A percentile compares a stretch with the other conserved stretches of the same genome.
Conservation (phyloP, 2,329 filamentous ascomycete genomes). For the Ceratocystis harringtonii region DNA sequence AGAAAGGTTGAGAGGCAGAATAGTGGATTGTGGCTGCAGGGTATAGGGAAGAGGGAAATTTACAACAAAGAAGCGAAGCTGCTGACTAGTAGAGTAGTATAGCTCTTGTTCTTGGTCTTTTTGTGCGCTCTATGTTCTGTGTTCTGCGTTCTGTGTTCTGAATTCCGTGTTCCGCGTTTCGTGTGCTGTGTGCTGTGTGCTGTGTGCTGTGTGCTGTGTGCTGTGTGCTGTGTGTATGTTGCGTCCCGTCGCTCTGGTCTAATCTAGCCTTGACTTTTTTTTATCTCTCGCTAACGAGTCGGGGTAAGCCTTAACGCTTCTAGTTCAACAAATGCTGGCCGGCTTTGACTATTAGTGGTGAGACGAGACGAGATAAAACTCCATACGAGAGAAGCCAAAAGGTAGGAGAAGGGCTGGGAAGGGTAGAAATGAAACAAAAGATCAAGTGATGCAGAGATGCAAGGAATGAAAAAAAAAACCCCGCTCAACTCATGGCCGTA, state of each 20-base stretch:
- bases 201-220: too few relatives aligned
- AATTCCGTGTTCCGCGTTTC: too few relatives aligned
- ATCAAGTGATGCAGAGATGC: not conserved
- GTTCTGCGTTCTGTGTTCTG: too few relatives aligned
- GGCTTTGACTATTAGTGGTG: not conserved
- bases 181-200: too few relatives aligned
- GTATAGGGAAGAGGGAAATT: too few relatives aligned
- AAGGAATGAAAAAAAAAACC: not conserved
- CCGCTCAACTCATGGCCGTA: not conserved
- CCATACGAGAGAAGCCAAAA: too few relatives aligned
- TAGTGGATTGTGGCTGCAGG: not conserved
- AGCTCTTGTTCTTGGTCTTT: too few relatives aligned
- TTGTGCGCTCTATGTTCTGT: too few relatives aligned
- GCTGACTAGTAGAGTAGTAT: too few relatives aligned
- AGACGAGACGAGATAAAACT: too few relatives aligned
- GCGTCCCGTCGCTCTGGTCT: too few relatives aligned
- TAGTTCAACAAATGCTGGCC: not conserved
- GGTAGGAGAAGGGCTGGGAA: not conserved
- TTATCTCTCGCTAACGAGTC: not conserved
- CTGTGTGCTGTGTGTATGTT: not conserved
- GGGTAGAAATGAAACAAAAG: not conserved
- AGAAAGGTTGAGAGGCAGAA: not conserved
- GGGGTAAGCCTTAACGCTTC: not conserved
- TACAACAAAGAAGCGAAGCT: too few relatives aligned
- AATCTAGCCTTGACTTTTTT: not conserved